These are phyloP conservation scores for Rachicladosporium sp. DNA, from an alignment of 2,329 filamentous ascomycete genomes.

Conservation along the genomic window DNA sequence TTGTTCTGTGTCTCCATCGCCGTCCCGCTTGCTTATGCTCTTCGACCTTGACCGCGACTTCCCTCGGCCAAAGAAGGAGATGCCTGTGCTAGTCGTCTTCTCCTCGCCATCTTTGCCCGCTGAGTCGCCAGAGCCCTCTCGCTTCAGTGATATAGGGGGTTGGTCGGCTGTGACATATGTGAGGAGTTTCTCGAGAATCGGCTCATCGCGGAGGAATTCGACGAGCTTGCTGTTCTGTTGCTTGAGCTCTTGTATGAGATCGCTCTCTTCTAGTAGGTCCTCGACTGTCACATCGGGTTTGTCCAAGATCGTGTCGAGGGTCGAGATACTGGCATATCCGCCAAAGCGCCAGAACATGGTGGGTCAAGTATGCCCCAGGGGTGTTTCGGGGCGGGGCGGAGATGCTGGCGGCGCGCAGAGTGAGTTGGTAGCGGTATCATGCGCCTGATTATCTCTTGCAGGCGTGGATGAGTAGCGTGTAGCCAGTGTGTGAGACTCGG, in stretches of 20 bases:
- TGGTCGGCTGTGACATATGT: slow-evolving; percentile 82
- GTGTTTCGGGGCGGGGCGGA: no score
- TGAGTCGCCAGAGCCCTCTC: slow-evolving; percentile 20
- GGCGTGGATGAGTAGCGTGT: no score
- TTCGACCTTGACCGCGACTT: slow-evolving; percentile 31
- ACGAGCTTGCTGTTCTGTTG: slow-evolving; percentile 96
- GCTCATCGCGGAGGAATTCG: slow-evolving; percentile 83
- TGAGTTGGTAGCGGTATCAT: no score
- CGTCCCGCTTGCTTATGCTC: slow-evolving; percentile 28
- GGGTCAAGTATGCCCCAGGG: slow-evolving; percentile 16
- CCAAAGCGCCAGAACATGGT: slow-evolving; percentile 99
- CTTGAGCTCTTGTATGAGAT: slow-evolving; percentile 94
- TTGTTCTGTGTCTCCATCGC: slow-evolving; percentile 33
- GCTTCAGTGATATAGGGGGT: slow-evolving; percentile 34
- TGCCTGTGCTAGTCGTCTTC: slow-evolving; percentile 30
- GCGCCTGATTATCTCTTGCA: no score
- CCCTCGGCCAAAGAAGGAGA: slow-evolving; percentile 36
- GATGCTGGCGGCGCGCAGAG: no score
- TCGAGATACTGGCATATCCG: slow-evolving; percentile 93
- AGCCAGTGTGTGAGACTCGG: no score
- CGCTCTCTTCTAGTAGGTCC: slow-evolving; percentile 88
- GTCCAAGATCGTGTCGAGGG: slow-evolving; percentile 92
- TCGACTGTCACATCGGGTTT: slow-evolving; percentile 90
- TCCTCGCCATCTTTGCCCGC: slow-evolving; percentile 41
- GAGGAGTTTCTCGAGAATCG: slow-evolving; percentile 70